Evolutionary conservation across 495 filamentous ascomycete species (phyloP).

Genomic region (Neurospora sp.): DNA sequence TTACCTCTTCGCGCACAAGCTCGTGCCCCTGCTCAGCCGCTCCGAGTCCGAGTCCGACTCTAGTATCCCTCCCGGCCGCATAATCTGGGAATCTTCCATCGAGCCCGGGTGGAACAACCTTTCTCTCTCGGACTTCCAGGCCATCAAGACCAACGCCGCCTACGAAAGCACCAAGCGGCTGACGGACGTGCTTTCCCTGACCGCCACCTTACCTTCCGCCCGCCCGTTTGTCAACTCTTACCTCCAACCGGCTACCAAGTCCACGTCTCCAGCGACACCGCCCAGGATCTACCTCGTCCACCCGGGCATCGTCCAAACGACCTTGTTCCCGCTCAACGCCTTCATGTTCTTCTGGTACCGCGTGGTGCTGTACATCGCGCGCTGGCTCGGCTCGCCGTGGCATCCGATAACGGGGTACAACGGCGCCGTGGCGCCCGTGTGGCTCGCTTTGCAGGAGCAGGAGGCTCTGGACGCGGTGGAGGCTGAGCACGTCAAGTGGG

Average conservation of each 20-base stretch:
- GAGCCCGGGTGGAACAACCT: constrained; percentile 53
- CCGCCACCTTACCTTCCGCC: constrained; percentile 55
- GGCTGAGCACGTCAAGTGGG: constrained; percentile 73
- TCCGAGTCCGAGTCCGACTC: constrained; percentile 19
- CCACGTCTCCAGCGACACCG: not conserved
- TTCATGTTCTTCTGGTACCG: constrained; percentile 50
- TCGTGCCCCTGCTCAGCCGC: constrained; percentile 59
- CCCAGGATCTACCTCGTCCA: constrained; percentile 70
- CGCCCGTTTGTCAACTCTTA: constrained; percentile 40
- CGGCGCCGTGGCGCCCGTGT: constrained; percentile 67
- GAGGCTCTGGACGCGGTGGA: constrained; percentile 45
- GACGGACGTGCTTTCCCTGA: constrained; percentile 72
- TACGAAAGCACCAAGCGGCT: constrained; percentile 85
- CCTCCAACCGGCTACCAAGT: constrained; percentile 12
- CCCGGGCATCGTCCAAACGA: constrained; percentile 76
- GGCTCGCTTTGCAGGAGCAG: constrained; percentile 65
- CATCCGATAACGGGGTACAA: constrained; percentile 64
- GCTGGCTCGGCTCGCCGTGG: constrained; percentile 81
- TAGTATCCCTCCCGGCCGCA: constrained; percentile 37
- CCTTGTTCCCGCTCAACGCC: constrained; percentile 59
- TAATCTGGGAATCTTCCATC: constrained; percentile 79
- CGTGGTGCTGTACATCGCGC: constrained; percentile 55
- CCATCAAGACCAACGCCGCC: constrained; percentile 43
- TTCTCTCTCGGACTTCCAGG: constrained; percentile 64
- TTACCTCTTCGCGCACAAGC: constrained; percentile 76